Evolutionary conservation across 1,284 basidiomycete species (phyloP), one percentile per base, ranked within the genome.

Genomic region (Fomitopsis palustris): DNA sequence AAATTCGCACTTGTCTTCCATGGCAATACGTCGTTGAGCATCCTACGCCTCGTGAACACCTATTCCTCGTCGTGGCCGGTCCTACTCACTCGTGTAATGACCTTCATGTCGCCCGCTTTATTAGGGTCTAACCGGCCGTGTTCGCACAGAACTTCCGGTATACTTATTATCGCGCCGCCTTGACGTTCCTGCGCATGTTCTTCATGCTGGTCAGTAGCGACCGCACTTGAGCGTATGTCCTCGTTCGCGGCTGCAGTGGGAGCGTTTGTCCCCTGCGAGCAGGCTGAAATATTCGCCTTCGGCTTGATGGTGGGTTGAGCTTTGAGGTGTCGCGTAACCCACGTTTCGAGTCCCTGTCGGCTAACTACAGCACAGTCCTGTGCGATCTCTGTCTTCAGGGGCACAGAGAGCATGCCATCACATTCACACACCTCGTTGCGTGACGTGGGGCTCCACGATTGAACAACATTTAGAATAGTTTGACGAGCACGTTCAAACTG

Each of bases 21-120:
- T 63, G 4, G 69, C 62, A 21, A 88, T 82, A n/a, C 70, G 73
- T 53, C 77, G 64, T 63, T 79, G 81, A n/a, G 81, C 79, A 56
- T 66, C 65, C 88, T 88, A 58, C 42, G 62, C 54, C 9, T 2
- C 27, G 16, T 45, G 42, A 41, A 23, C 9, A 21, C 3, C 33
- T 53, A 12, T 43, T 3, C 45, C 9, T 19, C 33, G 49, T 61
- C 54, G 45, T 57, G 16, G 35, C 3, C 12, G 2, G 35, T 37
- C 12, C 16, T 14, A 69, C 75, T 54, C 51, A 86, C 85, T 67
- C 72, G 65, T 39, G 70, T 74, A 39, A 93, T 79, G 56, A 85
- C 80, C 68, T 92, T 93, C 82, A 92, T 87, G 61, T 81, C 74
- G 53, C 67, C 67, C 1, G 80, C 78, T 66, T 82, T 84, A 23